These are phyloP conservation scores for Xylariaceae sp. DNA, from an alignment of 2,329 filamentous ascomycete species.

Conservation along the genomic window DNA sequence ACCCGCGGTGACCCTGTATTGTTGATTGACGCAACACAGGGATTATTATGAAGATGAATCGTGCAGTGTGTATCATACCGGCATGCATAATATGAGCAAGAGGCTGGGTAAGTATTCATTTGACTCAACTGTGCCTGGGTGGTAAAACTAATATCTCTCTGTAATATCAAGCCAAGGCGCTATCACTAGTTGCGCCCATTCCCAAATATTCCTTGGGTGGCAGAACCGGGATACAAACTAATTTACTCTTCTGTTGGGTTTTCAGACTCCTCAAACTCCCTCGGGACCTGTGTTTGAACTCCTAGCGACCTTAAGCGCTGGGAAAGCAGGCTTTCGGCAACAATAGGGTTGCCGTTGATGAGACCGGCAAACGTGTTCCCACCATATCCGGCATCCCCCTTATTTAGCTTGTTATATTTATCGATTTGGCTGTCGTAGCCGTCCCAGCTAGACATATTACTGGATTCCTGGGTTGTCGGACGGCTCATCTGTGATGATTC, in stretches of 20 bases:
- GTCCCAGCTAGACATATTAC: conserved; percentile 34
- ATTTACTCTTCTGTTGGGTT: conserved; percentile 3
- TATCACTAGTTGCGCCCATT: background rate
- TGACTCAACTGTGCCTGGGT: background rate
- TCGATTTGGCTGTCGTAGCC: conserved; percentile 37
- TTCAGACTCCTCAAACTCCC: background rate
- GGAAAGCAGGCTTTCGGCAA: conserved; percentile 72
- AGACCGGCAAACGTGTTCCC: conserved; percentile 56
- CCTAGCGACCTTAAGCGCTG: conserved; percentile 71
- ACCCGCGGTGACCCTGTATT: no score
- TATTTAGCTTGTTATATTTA: conserved; percentile 71
- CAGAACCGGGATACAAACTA: background rate
- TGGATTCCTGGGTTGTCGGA: conserved; percentile 47
- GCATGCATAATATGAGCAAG: no score
- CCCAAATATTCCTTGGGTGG: background rate
- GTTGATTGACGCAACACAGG: no score
- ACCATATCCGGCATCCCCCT: conserved; percentile 69
- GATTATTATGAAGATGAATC: no score
- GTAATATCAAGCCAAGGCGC: background rate
- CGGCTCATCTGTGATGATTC: conserved; percentile 29
- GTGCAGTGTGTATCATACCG: no score
- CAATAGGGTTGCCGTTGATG: conserved; percentile 49
- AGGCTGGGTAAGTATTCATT: background rate
- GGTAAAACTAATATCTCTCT: background rate
- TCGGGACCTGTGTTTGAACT: conserved; percentile 43